Evolutionary conservation across 2,329 filamentous ascomycete species (phyloP).

Genomic region (Beauveria caledonica): DNA sequence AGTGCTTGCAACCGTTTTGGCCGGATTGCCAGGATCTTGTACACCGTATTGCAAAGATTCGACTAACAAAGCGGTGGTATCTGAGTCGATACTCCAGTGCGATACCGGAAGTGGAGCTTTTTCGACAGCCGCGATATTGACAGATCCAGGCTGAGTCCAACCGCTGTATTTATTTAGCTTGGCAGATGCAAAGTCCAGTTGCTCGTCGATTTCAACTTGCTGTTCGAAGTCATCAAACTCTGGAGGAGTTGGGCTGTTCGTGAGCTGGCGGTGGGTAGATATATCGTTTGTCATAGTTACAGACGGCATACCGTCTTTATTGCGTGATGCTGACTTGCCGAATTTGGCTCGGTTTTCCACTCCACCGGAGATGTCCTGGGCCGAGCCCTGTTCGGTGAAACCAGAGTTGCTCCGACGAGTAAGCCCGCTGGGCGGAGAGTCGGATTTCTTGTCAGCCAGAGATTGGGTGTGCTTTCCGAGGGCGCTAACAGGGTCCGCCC

Average conservation of each 20-base stretch:
- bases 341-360: conserved; percentile 9
- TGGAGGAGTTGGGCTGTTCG: conserved; percentile 41
- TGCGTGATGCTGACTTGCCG: not conserved
- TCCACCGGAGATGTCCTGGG: not conserved
- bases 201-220: conserved; percentile 23
- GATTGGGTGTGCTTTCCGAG: not conserved
- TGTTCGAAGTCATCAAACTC: conserved; percentile 41
- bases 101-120: conserved; percentile 9
- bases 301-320: conserved; percentile 17
- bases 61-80: not conserved
- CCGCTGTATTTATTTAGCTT: not conserved
- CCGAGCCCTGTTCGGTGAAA: conserved; percentile 8
- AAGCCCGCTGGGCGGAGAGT: conserved; percentile 1
- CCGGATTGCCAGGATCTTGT: not conserved
- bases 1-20: not conserved
- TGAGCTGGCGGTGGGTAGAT: conserved; percentile 1
- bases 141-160: conserved; percentile 22
- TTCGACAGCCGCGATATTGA: not conserved
- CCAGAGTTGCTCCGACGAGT: conserved; percentile 1
- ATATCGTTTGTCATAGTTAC: conserved; percentile 18
- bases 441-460: conserved; percentile 6
- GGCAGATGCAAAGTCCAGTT: conserved; percentile 18
- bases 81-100: conserved; percentile 12
- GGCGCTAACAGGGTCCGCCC: conserved; percentile 4
- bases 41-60: conserved; percentile 14